Evolutionary conservation across 1,284 basidiomycete species (phyloP), one percentile per base, ranked within the genome.

Genomic region (Termitomyces sp.): DNA sequence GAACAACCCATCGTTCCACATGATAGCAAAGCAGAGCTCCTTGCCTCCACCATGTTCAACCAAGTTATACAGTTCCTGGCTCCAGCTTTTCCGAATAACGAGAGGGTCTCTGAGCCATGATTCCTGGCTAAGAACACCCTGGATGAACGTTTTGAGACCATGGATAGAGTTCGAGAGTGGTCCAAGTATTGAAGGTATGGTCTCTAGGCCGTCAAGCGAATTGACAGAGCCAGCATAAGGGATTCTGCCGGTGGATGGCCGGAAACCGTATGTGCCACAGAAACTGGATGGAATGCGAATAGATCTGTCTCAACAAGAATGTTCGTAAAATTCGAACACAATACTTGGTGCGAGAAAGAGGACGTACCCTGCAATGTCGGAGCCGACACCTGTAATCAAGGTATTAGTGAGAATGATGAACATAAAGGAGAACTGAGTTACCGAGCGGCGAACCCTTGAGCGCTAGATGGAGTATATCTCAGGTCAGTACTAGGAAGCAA

Each of bases 51-150:
- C 81, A 53, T 87, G 82, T 55, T 87, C 82, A 24, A 65, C 64
- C 3, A 88, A 74, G n/a, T 68, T 64, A 61, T 89, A 84, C 36
- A 74, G 77, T 0, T 79, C 74, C 51, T 85, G 77, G 42, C 76
- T 73, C 89, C 88, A 93, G 1, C 76, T 75, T 63, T 88, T 85
- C 26, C 79, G 75, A 5, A 83, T 64, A 1, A 79, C 77, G 28
- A 81, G 68, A 0, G 90, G 88, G 63, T 92, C 90, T 55, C 71
- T 74, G 5, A 77, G 64, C 90, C 90, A 92, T 0, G 87, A 86
- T 58, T 83, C 70, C n/a, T 72, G 64, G 48, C 73, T 73, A 9
- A 83, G 64, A 2, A 89, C 76, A 0, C 75, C 74, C 64, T 85
- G 79, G 61, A 81, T 78, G 70, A 90, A 91, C 1, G 74, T 62